A percentile compares a stretch with the other conserved stretches of the same genome.
These are phyloP conservation scores for Fusarium devonianum DNA, from an alignment of 2,329 filamentous ascomycete genomes.

Conservation along the genomic window DNA sequence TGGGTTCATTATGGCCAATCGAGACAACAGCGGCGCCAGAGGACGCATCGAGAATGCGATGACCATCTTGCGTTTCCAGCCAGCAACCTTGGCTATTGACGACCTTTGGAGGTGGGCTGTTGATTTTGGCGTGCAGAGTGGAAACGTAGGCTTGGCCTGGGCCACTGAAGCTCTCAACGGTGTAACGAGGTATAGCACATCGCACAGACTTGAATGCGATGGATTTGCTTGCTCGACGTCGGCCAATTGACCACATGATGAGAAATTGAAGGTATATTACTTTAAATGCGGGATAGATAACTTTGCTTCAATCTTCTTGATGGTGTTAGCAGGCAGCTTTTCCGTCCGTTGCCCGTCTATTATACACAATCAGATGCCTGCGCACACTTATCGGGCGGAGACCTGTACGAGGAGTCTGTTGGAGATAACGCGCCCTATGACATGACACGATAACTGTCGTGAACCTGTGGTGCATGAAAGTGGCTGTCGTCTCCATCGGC, in stretches of 20 bases:
- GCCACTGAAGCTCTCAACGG: rapidly evolving
- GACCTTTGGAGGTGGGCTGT: slow-evolving; percentile 22
- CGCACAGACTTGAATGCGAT: neutral
- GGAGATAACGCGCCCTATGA: slow-evolving; percentile 20
- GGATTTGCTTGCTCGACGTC: neutral
- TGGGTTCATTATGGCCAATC: slow-evolving; percentile 21
- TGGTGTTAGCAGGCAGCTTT: neutral
- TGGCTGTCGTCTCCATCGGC: slow-evolving; percentile 27
- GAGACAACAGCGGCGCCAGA: slow-evolving; percentile 30
- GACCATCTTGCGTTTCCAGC: slow-evolving; percentile 20
- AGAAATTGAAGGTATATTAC: neutral
- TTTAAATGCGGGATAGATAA: too few species aligned
- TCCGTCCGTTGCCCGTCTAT: neutral
- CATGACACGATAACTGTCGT: neutral
- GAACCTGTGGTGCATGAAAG: neutral
- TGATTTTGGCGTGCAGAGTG: slow-evolving; percentile 27
- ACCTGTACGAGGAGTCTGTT: slow-evolving; percentile 1
- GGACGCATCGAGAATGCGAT: slow-evolving; percentile 23
- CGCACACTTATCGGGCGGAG: neutral
- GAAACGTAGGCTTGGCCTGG: slow-evolving; percentile 8
- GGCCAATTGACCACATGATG: neutral
- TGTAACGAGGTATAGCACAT: neutral
- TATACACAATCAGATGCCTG: neutral
- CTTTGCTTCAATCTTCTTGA: neutral
- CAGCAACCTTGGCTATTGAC: slow-evolving; percentile 21